Conservation (phyloP, 768 basidiomycete genomes). For the Stropharia rugosoannulata region DNA sequence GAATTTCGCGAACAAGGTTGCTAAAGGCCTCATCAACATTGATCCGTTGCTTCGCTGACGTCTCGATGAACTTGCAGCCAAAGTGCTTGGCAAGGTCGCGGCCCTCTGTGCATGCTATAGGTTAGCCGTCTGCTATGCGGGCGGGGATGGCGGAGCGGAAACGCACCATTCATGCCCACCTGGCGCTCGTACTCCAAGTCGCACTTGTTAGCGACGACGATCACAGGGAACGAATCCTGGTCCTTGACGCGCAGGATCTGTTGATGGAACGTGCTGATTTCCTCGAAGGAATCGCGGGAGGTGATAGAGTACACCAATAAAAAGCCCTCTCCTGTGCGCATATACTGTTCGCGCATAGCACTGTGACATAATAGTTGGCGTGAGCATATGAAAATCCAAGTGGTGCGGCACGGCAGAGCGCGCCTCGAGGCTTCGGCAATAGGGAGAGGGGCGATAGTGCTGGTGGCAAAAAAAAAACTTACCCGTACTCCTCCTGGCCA, state of each 20-base stretch:
- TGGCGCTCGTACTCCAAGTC: conserved; percentile 96
- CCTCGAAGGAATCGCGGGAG: conserved; percentile 96
- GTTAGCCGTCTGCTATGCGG: neutral
- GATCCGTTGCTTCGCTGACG: conserved; percentile 94
- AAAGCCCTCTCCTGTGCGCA: conserved; percentile 98
- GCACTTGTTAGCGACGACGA: conserved; percentile 97
- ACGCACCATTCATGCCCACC: conserved; percentile 88
- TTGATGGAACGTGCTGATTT: conserved; percentile 94
- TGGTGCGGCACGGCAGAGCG: neutral
- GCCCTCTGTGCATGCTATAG: conserved; percentile 65
- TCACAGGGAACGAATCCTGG: conserved; percentile 91
- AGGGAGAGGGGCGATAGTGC: conserved; percentile 10
- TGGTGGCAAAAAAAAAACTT: conserved; percentile 28
- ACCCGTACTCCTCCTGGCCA: conserved; percentile 99
- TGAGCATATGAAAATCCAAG: neutral
- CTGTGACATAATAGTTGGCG: conserved; percentile 33
- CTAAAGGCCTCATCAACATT: conserved; percentile 97
- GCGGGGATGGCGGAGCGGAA: neutral
- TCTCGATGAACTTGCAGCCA: conserved; percentile 93
- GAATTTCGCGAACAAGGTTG: conserved; percentile 90
- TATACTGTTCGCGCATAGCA: conserved; percentile 99
- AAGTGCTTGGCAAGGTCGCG: conserved; percentile 95
- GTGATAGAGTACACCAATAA: conserved; percentile 97
- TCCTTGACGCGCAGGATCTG: conserved; percentile 97
- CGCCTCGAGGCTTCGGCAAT: conserved; percentile 21